These are phyloP conservation scores for Artemisia annua DNA, from an alignment of 129 eudicot genomes.

Conservation along the genomic window DNA sequence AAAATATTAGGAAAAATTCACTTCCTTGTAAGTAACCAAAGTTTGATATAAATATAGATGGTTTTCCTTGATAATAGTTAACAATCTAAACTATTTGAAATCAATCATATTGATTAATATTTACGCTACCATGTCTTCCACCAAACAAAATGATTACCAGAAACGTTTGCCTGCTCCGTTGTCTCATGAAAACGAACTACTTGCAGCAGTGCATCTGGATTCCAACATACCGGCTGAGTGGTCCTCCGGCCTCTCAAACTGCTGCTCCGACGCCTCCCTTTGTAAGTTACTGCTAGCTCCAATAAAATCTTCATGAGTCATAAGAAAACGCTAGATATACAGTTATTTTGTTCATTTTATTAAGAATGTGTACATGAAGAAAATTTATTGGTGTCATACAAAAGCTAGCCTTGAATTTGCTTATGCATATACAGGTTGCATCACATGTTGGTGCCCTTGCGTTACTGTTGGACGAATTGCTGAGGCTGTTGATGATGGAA, in stretches of 20 bases:
- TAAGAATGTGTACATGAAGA: no score
- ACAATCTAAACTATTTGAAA: not conserved
- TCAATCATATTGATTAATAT: not conserved
- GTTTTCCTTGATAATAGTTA: not conserved
- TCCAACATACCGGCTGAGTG: conserved; percentile 25
- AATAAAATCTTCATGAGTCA: no score
- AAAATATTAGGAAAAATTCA: no score
- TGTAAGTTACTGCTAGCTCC: conserved; percentile 34
- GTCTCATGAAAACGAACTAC: not conserved
- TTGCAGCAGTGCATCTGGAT: conserved; percentile 11
- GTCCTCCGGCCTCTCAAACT: conserved; percentile 57
- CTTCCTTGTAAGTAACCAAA: conserved; percentile 21
- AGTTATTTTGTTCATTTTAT: no score
- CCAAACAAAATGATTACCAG: conserved; percentile 5
- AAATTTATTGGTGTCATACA: not conserved
- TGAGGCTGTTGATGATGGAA: conserved; percentile 59
- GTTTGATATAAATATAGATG: conserved; percentile 11
- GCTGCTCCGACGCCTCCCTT: conserved; percentile 37
- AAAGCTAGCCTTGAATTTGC: not conserved
- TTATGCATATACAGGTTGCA: conserved; percentile 43
- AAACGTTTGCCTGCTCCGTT: conserved; percentile 5
- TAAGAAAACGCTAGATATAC: no score
- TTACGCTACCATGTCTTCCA: not conserved
- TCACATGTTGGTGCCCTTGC: conserved; percentile 65
- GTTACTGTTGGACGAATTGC: conserved; percentile 57